Evolutionary conservation across 1,139 yeast genomes (phyloP).

Genomic region (Arxiozyma slooffiae): DNA sequence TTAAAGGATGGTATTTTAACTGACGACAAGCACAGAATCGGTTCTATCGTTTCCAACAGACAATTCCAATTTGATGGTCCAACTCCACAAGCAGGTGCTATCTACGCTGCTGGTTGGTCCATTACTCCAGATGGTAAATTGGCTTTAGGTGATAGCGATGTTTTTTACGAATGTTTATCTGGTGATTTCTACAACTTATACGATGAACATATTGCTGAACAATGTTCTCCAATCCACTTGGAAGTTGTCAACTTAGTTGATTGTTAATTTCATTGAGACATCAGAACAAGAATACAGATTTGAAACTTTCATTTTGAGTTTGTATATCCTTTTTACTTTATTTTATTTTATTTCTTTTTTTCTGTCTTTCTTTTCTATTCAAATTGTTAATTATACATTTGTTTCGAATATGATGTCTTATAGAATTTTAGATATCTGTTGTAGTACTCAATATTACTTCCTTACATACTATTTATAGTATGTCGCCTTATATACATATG

Average conservation of each 20-base stretch:
- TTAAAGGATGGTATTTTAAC: conserved; percentile 48
- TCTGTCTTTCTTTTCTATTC: no score
- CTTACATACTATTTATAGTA: no score
- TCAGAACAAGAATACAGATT: no score
- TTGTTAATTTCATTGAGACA: conserved; percentile 34
- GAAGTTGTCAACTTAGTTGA: conserved; percentile 11
- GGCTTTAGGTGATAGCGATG: conserved; percentile 16
- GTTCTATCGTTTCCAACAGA: conserved; percentile 77
- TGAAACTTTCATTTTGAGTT: no score
- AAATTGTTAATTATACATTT: no score
- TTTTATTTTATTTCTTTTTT: no score
- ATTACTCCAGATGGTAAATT: conserved; percentile 33
- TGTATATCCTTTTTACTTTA: no score
- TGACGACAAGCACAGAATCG: conserved; percentile 62
- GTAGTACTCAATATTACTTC: no score
- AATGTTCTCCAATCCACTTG: conserved; percentile 15
- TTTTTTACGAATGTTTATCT: conserved; percentile 19
- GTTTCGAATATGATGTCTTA: no score
- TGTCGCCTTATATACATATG: no score
- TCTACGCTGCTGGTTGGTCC: conserved; percentile 81
- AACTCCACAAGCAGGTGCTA: conserved; percentile 84
- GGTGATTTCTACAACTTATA: conserved; percentile 20
- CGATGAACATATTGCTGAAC: conserved; percentile 13
- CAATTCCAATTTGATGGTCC: conserved; percentile 90
- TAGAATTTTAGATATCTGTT: no score